Base-by-base conservation (phyloP, 331 rosid species). In the Quercus tomentella region DNA sequence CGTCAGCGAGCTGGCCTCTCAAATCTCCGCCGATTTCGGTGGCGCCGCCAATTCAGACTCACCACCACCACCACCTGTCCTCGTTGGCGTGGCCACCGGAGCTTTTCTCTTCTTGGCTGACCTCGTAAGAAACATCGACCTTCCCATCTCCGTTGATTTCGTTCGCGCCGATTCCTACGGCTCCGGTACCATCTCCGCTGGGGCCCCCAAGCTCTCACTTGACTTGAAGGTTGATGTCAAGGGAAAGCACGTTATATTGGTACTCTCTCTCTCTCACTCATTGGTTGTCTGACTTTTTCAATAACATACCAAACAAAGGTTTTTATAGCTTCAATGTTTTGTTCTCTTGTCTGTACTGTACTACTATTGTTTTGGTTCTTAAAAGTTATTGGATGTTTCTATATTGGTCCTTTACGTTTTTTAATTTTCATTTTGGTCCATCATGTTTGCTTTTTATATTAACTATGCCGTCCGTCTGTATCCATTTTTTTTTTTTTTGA, bases 61-160 rank as follows among this genome's bases (percentile, higher is more conserved):
- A 21, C 23, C 45, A 41, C 30, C 28, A 2, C 62, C 83, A 6
- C 82, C 88, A 4, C 92, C 92, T n/a, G 86, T 84, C n/a, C 35
- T 92, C 6, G 88, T 92, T 22, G 98, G 98, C 65, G 92, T 94
- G 1, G 94, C 93, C 85, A 94, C 97, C 5, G 98, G 98, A 43
- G 96, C 97, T 1, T 89, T 92, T 52, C 35, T 91, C 60, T 94
- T 94, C 88, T 66, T 90, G 12, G 98, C 97, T 43, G 98, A 92
- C 88, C 76, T 94, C 8, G 97, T 89, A 75, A 90, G 97, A 37
- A 86, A 63, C 79, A 82, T 94, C 52, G 73, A 79, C 16, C 84
- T 94, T 31, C 92, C 97, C 4, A 26, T 92, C 62, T 18, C 89
- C 22, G 86, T 94, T 6, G 97, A 94, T 80, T 82, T 92, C 16